phyloP scores from a whole-genome alignment of 192 early-diverging fungal genomes.

The Mycoemilia scoparia region DNA sequence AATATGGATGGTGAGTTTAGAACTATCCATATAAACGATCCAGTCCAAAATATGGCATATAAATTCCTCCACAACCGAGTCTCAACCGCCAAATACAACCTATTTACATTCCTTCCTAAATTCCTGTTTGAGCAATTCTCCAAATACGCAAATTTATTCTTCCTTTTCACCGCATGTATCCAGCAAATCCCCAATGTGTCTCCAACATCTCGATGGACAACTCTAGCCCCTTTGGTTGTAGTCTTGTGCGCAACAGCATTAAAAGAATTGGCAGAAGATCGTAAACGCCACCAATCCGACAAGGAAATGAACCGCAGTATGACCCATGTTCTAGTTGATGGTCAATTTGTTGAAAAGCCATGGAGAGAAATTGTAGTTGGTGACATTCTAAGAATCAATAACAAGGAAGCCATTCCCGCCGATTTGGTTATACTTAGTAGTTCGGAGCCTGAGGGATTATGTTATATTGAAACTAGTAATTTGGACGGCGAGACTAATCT shows the following conservation, averaged over 20 bases:
- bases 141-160: conserved; percentile 98
- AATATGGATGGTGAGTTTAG: no score
- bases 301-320: conserved; percentile 49
- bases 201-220: conserved; percentile 78
- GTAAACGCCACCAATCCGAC: conserved; percentile 59
- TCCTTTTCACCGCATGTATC: conserved; percentile 90
- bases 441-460: conserved; percentile 87
- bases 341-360: conserved; percentile 49
- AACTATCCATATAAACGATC: conserved; percentile 80
- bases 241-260: conserved; percentile 76
- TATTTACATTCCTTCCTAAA: conserved; percentile 81
- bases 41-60: conserved; percentile 49
- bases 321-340: conserved; percentile 39
- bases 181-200: conserved; percentile 95
- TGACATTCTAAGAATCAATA: conserved; percentile 80
- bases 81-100: conserved; percentile 91
- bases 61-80: conserved; percentile 86
- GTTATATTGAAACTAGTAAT: conserved; percentile 96
- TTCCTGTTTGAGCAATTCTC: conserved; percentile 96
- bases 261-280: conserved; percentile 91
- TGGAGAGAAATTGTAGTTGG: conserved; percentile 69
- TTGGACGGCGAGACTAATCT: conserved; percentile 96
- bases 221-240: conserved; percentile 62
- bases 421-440: conserved; percentile 81
- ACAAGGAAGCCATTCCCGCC: conserved; percentile 76